Conservation (phyloP, 768 basidiomycete genomes). For the Trametes maxima region DNA sequence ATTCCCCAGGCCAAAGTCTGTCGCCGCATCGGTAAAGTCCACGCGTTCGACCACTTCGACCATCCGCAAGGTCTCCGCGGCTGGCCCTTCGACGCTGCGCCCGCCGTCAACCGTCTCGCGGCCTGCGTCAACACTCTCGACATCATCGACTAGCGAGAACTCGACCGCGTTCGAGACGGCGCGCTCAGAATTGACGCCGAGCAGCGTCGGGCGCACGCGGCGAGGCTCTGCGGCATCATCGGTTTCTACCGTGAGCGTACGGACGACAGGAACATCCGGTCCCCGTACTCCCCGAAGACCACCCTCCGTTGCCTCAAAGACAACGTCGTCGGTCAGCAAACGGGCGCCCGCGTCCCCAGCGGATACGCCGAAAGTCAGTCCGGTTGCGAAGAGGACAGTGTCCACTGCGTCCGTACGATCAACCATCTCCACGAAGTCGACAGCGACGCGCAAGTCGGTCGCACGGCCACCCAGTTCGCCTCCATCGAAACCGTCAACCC, state of each 20-base stretch:
- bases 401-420: constrained; percentile 36
- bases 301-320: constrained; percentile 29
- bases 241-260: constrained; percentile 34
- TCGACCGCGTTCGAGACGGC: constrained; percentile 51
- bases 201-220: constrained; percentile 36
- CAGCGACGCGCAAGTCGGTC: constrained; percentile 14
- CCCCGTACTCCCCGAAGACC: constrained; percentile 26
- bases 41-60: constrained; percentile 42
- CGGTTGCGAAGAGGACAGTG: constrained; percentile 25
- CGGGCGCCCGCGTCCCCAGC: constrained; percentile 24
- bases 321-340: constrained; percentile 23
- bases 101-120: constrained; percentile 26
- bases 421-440: constrained; percentile 18
- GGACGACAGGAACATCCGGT: constrained; percentile 30
- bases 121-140: constrained; percentile 24
- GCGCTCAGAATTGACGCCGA: constrained; percentile 38
- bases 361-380: constrained; percentile 21
- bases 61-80: constrained; percentile 33
- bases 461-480: constrained; percentile 6
- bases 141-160: constrained; percentile 39
- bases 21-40: constrained; percentile 39
- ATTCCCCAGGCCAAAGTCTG: constrained; percentile 28
- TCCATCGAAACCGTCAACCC: neutral
- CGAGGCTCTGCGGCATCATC: constrained; percentile 37
- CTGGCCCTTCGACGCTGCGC: constrained; percentile 31